A percentile compares a stretch with the other conserved stretches of the same genome.
Conservation (phyloP, 23 red algal genomes). For the Gracilaria vermiculophylla region DNA sequence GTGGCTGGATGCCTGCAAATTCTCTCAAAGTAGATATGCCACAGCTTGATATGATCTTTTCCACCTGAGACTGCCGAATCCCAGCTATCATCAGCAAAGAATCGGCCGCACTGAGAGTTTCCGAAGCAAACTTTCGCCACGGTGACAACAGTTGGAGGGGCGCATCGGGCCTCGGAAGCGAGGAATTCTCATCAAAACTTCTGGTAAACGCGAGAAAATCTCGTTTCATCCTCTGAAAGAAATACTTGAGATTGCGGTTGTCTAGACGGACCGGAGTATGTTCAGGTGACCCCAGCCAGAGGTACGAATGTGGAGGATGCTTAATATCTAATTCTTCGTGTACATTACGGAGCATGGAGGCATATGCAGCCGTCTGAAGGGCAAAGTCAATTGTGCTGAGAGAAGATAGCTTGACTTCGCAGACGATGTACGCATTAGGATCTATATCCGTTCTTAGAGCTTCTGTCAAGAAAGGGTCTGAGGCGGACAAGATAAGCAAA, state of each 20-base stretch:
- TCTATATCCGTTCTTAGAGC: neutral
- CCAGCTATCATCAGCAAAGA: conserved; percentile 57
- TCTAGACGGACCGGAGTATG: neutral
- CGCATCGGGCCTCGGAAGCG: conserved; percentile 10
- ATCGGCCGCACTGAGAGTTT: conserved; percentile 25
- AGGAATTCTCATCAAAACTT: neutral
- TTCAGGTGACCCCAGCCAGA: conserved; percentile 29
- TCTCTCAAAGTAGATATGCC: conserved; percentile 6
- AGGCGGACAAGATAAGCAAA: conserved; percentile 45
- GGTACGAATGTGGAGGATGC: conserved; percentile 7
- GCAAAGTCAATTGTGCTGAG: conserved; percentile 39
- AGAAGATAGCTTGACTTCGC: conserved; percentile 71
- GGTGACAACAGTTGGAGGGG: conserved; percentile 27
- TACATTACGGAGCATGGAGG: conserved; percentile 35
- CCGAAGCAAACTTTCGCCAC: conserved; percentile 33
- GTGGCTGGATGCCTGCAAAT: conserved; percentile 1
- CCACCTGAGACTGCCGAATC: conserved; percentile 42
- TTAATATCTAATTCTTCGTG: neutral
- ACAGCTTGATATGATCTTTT: conserved; percentile 12
- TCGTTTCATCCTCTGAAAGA: neutral
- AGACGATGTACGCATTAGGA: conserved; percentile 40
- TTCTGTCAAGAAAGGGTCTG: conserved; percentile 33
- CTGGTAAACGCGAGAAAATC: conserved; percentile 39
- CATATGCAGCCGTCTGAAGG: conserved; percentile 66
- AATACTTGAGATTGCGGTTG: neutral